phyloP scores from a whole-genome alignment of 768 basidiomycete genomes.

The Clathrus columnatus region DNA sequence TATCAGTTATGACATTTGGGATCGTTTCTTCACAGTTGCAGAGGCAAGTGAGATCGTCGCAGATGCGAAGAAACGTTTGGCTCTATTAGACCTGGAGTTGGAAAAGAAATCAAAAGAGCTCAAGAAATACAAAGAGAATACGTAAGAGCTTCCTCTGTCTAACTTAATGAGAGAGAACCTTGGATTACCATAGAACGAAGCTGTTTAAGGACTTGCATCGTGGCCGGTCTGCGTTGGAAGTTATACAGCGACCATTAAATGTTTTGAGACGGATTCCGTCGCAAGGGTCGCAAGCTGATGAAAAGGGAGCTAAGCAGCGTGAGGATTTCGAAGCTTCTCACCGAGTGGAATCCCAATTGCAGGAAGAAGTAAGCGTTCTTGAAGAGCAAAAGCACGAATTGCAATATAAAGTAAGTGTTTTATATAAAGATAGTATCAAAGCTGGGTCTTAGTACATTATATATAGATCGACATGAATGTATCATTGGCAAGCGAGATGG shows the following conservation, averaged over 20 bases:
- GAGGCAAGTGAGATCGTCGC: not conserved
- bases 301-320: not conserved
- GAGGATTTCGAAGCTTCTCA: not conserved
- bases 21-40: not conserved
- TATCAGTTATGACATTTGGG: not conserved
- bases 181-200: not conserved
- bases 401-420: not conserved
- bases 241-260: not conserved
- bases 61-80: not conserved
- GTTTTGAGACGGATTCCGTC: not conserved
- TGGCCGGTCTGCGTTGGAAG: not conserved
- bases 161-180: not conserved
- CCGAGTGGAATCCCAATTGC: not conserved
- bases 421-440: not conserved
- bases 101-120: not conserved
- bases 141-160: not conserved
- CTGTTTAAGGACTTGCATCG: not conserved
- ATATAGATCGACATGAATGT: not conserved
- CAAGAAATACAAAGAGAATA: not conserved
- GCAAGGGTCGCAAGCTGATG: not conserved
- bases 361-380: not conserved
- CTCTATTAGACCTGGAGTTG: not conserved
- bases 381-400: not conserved
- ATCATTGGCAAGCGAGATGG: not conserved
- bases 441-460: not conserved